Percentiles rank a stretch among this genome's conserved stretches.
These are phyloP conservation scores for Sphaerulina musiva DNA, from an alignment of 2,329 filamentous ascomycete genomes.

Conservation along the genomic window DNA sequence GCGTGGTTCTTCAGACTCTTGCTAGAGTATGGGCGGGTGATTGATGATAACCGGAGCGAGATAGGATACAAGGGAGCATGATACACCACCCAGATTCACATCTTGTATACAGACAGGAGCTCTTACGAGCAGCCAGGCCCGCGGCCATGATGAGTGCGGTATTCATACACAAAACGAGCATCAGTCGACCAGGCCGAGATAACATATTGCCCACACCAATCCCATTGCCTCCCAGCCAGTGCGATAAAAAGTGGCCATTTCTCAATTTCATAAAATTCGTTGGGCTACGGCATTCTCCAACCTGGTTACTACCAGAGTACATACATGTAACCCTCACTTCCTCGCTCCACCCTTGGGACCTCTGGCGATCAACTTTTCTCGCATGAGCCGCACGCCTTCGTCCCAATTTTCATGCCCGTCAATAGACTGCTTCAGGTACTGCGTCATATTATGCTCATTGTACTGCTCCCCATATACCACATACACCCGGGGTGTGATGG, in stretches of 20 bases:
- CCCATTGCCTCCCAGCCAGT: no score
- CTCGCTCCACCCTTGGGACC: constrained; percentile 38
- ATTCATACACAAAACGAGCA: no score
- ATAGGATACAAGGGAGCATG: constrained; percentile 18
- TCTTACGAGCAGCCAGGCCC: no score
- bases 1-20: constrained; percentile 57
- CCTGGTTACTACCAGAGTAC: background rate
- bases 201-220: no score
- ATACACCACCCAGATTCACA: background rate
- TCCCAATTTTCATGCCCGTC: constrained; percentile 40
- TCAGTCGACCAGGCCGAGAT: no score
- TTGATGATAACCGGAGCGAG: constrained; percentile 18
- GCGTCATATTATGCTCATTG: constrained; percentile 66
- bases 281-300: background rate
- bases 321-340: constrained; percentile 2
- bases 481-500: constrained; percentile 41
- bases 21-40: constrained; percentile 43
- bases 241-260: no score
- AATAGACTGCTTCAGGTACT: constrained; percentile 55
- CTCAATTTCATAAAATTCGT: background rate
- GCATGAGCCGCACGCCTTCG: constrained; percentile 40
- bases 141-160: no score
- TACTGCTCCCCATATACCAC: constrained; percentile 75
- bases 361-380: constrained; percentile 38
- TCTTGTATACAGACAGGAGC: background rate